Conservation (phyloP, 352 stramenopile species). For the Phytophthora lateralis region DNA sequence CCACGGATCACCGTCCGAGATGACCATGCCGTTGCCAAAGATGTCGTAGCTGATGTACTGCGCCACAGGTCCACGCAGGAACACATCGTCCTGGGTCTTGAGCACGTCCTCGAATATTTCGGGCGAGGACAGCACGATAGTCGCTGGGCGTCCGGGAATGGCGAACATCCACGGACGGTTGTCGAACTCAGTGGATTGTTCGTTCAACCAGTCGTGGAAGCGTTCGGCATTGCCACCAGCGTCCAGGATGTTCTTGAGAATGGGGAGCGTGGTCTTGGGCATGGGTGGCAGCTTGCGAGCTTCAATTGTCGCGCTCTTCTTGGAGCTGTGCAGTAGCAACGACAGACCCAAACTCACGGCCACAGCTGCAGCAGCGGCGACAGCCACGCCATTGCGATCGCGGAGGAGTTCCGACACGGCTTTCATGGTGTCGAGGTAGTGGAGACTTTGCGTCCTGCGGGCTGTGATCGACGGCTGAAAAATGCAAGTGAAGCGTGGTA, state of each 20-base stretch:
- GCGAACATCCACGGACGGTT: slow-evolving; percentile 38
- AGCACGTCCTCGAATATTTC: slow-evolving; percentile 46
- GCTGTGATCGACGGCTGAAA: background rate
- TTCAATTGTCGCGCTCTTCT: slow-evolving; percentile 15
- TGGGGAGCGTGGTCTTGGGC: slow-evolving; percentile 27
- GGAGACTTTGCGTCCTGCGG: background rate
- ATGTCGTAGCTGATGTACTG: slow-evolving; percentile 41
- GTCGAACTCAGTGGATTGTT: slow-evolving; percentile 33
- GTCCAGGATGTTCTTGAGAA: slow-evolving; percentile 41
- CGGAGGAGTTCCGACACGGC: slow-evolving; percentile 2
- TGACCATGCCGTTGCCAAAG: slow-evolving; percentile 54
- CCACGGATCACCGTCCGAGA: slow-evolving; percentile 42
- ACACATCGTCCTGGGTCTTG: slow-evolving; percentile 62
- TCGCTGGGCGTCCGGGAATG: slow-evolving; percentile 30
- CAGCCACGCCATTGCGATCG: slow-evolving; percentile 5
- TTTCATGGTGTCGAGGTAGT: slow-evolving; percentile 11
- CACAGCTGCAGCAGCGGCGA: slow-evolving; percentile 9
- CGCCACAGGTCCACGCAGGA: slow-evolving; percentile 48
- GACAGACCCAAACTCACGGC: slow-evolving; percentile 26
- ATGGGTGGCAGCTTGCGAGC: slow-evolving; percentile 18
- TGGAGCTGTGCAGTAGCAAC: slow-evolving; percentile 18
- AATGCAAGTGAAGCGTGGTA: background rate
- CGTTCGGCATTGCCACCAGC: slow-evolving; percentile 21
- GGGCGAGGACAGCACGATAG: slow-evolving; percentile 39
- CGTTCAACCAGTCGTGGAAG: slow-evolving; percentile 49